Percentiles rank a stretch among this genome's conserved stretches.
These are phyloP conservation scores for Xylaria grammica DNA, from an alignment of 495 filamentous ascomycete species.

Conservation along the genomic window DNA sequence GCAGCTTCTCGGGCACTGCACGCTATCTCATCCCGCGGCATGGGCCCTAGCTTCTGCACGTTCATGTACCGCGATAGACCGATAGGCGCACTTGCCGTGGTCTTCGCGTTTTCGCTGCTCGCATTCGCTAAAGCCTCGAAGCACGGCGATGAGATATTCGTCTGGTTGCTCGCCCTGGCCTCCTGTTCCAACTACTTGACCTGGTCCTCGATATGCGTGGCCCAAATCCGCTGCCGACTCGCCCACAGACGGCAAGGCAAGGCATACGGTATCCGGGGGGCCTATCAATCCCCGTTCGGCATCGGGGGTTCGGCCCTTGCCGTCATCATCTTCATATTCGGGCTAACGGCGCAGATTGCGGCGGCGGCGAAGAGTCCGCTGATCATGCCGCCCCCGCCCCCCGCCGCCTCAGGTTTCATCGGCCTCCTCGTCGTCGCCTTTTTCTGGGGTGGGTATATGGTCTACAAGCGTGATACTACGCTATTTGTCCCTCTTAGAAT, in stretches of 20 bases:
- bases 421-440: slow-evolving; percentile 29
- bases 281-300: slow-evolving; percentile 29
- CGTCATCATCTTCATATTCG: slow-evolving; percentile 29
- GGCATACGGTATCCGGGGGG: slow-evolving; percentile 16
- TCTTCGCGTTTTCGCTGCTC: slow-evolving; percentile 49
- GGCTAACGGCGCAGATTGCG: slow-evolving; percentile 31
- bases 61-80: slow-evolving; percentile 59
- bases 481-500: slow-evolving; percentile 27
- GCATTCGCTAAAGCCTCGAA: slow-evolving; percentile 28
- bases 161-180: slow-evolving; percentile 68
- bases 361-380: slow-evolving; percentile 28
- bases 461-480: slow-evolving; percentile 12
- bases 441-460: slow-evolving; percentile 31
- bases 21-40: slow-evolving; percentile 55
- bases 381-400: slow-evolving; percentile 22
- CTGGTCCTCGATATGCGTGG: slow-evolving; percentile 67
- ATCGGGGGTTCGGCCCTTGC: slow-evolving; percentile 27
- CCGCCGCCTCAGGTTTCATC: slow-evolving; percentile 25
- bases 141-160: slow-evolving; percentile 41
- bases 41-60: slow-evolving; percentile 57
- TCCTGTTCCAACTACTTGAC: slow-evolving; percentile 68
- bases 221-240: slow-evolving; percentile 69
- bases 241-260: slow-evolving; percentile 37
- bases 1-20: slow-evolving; percentile 64
- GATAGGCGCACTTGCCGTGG: slow-evolving; percentile 50